Conservation (phyloP, 352 stramenopile genomes). For the Globisporangium echinulatum region DNA sequence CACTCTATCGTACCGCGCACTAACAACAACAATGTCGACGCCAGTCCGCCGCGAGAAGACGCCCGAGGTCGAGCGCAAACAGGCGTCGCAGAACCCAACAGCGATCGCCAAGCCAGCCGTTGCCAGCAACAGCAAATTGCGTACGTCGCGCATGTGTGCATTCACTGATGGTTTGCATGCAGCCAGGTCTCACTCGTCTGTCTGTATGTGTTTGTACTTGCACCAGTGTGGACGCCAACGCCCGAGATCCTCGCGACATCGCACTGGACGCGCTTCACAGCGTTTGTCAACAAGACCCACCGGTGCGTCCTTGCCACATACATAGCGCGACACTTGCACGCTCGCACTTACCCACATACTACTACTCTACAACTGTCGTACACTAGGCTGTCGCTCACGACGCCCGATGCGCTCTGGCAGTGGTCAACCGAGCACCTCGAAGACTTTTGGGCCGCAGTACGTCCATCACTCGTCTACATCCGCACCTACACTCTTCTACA, state of each 20-base stretch:
- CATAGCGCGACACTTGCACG: neutral
- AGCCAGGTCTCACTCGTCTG: neutral
- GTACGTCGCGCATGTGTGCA: neutral
- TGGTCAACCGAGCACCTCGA: constrained; percentile 69
- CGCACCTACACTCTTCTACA: too few relatives aligned
- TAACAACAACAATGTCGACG: neutral
- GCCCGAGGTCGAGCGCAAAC: constrained; percentile 1
- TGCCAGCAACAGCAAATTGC: neutral
- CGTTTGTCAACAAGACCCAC: constrained; percentile 48
- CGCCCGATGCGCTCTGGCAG: constrained; percentile 52
- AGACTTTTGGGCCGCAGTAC: constrained; percentile 50
- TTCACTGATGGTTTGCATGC: neutral
- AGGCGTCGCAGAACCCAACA: constrained; percentile 3
- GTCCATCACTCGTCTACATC: neutral
- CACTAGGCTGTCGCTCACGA: constrained; percentile 28
- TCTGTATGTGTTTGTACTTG: neutral
- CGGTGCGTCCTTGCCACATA: constrained; percentile 18
- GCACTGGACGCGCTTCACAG: constrained; percentile 66
- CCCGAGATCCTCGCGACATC: constrained; percentile 36
- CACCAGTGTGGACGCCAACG: constrained; percentile 51
- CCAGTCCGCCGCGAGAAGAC: constrained; percentile 1
- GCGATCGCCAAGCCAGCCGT: neutral
- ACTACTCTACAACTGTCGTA: neutral
- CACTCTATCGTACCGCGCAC: too few relatives aligned
- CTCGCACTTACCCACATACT: neutral